Conservation (phyloP, 148 eudicot genomes). For the Talinum fruticosum region DNA sequence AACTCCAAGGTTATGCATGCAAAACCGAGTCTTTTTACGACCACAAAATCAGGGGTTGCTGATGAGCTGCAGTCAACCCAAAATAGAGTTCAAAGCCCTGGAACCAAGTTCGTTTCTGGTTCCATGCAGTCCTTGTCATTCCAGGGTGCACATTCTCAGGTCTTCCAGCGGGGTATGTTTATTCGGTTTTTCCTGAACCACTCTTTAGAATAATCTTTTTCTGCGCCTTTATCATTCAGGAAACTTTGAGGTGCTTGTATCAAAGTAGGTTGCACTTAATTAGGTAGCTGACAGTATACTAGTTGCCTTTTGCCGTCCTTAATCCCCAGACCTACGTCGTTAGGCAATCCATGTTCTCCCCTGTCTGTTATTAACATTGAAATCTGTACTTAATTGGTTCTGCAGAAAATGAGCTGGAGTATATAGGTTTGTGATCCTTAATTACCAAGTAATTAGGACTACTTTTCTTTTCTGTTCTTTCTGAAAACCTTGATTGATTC, state of each 20-base stretch:
- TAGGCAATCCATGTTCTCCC: too few species aligned
- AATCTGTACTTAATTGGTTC: not conserved
- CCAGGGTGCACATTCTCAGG: slow-evolving; percentile 44
- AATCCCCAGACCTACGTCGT: not conserved
- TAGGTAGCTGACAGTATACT: too few species aligned
- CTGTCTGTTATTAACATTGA: not conserved
- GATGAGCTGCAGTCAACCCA: slow-evolving; percentile 43
- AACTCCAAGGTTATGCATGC: slow-evolving; percentile 48
- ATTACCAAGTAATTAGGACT: not conserved
- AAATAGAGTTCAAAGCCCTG: slow-evolving; percentile 34
- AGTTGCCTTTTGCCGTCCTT: not conserved
- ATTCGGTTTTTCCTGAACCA: not conserved
- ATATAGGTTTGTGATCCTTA: slow-evolving; percentile 5
- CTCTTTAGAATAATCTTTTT: not conserved
- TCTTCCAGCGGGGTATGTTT: slow-evolving; percentile 57
- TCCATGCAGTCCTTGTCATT: slow-evolving; percentile 43
- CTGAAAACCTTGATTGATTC: not conserved
- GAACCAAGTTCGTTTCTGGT: slow-evolving; percentile 31
- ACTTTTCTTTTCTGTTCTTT: not conserved
- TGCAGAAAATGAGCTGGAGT: not conserved
- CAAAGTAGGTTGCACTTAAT: not conserved
- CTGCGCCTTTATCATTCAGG: not conserved
- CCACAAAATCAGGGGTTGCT: slow-evolving; percentile 35
- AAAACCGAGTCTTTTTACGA: slow-evolving; percentile 36
- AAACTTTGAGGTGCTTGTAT: not conserved